Evolutionary conservation across 2,329 filamentous ascomycete species (phyloP), one percentile per base, ranked within the genome.

Genomic region (Alternaria gaisen): DNA sequence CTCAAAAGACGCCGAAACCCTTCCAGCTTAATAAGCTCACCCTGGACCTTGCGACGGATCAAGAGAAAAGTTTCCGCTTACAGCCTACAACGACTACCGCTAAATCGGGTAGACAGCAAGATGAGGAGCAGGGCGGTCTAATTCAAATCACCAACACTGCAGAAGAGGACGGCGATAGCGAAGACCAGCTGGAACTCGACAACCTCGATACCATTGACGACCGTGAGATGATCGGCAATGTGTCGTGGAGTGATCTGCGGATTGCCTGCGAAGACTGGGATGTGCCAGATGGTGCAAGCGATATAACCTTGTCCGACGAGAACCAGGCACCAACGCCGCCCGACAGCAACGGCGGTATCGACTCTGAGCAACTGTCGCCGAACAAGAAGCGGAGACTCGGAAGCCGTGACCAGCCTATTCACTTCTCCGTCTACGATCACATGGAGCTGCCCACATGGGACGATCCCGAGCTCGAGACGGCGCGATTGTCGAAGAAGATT

Each of bases 211-310:
- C 80, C 26, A 81, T 85, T 28, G 80, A 84, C 22, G 86, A 88
- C 9, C 72, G 86, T 14, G 90, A 94, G 69, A 86, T 85, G 20
- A 83, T 95, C 18, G 91, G 89, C 32, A 92, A 92, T 2, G 87
- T 92, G 63, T 91, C 87, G 0, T 86, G 94, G 78, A 87, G 90
- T 53, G 94, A 98, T 71, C 87, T 99, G 56, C 88, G 92, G 58
- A 87, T 96, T 47, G 87, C 95, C 6, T 97, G 94, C 72, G 88
- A 92, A 60, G 92, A 97, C 75, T 98, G 93, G 91, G 89, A 91
- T 56, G 80, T 88, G 18, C 84, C 88, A 46, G 79, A 76, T 59
- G 60, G 46, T 28, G 36, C 59, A 34, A 69, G 64, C 32, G 75
- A 74, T 16, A 66, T 52, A 56, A 76, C 41, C 22, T 72, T 71